Percentiles rank a stretch among this genome's conserved stretches.
Evolutionary conservation across 805 yeast genomes (phyloP).

Genomic region (Candida ficus): DNA sequence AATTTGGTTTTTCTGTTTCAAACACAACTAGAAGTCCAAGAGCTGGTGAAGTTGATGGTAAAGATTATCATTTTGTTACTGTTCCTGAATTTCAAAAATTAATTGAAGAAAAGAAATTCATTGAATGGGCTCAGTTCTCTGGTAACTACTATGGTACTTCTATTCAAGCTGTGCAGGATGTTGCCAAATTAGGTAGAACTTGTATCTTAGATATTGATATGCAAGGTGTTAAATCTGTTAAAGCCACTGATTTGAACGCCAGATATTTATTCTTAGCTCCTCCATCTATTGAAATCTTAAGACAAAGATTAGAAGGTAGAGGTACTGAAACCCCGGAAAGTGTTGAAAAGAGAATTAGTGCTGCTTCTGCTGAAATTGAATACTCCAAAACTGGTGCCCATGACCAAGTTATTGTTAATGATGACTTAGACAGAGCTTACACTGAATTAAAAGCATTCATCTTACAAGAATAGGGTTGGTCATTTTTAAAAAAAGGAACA

Average conservation of each 20-base stretch:
- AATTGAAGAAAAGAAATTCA: constrained; percentile 70
- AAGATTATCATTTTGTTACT: constrained; percentile 81
- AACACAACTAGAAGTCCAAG: constrained; percentile 91
- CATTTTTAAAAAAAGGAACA: background rate
- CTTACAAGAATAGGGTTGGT: constrained; percentile 35
- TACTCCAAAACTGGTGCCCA: constrained; percentile 90
- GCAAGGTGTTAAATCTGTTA: constrained; percentile 97
- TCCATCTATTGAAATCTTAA: constrained; percentile 79
- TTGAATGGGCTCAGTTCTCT: constrained; percentile 97
- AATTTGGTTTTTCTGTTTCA: constrained; percentile 91
- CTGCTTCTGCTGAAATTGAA: constrained; percentile 86
- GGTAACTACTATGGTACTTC: constrained; percentile 98
- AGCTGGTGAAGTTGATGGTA: constrained; percentile 84
- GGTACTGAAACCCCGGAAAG: constrained; percentile 94
- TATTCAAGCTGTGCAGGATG: constrained; percentile 70
- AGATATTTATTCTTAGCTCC: constrained; percentile 86
- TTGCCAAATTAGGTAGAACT: constrained; percentile 52
- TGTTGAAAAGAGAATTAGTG: constrained; percentile 74
- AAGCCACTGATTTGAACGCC: constrained; percentile 76
- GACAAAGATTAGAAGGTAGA: constrained; percentile 72
- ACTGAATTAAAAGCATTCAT: constrained; percentile 73
- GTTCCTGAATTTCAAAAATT: constrained; percentile 75
- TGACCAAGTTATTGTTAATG: constrained; percentile 84
- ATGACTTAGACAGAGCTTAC: constrained; percentile 87
- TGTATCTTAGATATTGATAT: constrained; percentile 96